phyloP scores from a whole-genome alignment of 352 stramenopile species.

The Paralagenidium karlingii region DNA sequence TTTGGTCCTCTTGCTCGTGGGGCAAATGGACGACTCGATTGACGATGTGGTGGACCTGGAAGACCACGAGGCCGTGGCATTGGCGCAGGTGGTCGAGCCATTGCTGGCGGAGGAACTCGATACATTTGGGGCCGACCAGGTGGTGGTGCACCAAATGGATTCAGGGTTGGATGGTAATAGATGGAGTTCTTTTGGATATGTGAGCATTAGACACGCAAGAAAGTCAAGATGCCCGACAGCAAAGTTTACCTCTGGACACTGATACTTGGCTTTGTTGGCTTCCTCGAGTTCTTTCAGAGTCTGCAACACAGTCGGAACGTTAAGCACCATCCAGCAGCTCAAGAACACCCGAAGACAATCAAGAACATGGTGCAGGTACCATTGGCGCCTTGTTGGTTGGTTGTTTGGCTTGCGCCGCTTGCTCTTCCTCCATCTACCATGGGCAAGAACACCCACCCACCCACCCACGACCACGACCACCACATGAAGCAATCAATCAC shows the following conservation, averaged over 20 bases:
- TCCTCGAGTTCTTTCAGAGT: slow-evolving; percentile 34
- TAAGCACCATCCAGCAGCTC: neutral
- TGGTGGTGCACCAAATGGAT: slow-evolving; percentile 56
- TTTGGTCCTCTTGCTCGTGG: slow-evolving; percentile 5
- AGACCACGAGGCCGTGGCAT: neutral
- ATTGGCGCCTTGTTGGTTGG: slow-evolving; percentile 12
- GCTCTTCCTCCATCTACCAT: slow-evolving; percentile 26
- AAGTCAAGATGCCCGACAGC: neutral
- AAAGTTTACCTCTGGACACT: slow-evolving; percentile 48
- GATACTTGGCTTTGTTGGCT: slow-evolving; percentile 45
- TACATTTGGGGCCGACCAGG: slow-evolving; percentile 53
- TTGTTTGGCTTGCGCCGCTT: slow-evolving; percentile 20
- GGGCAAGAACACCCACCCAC: too few relatives aligned
- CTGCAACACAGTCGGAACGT: slow-evolving; percentile 10
- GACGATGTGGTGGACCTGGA: slow-evolving; percentile 1
- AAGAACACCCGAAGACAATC: neutral
- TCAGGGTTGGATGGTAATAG: slow-evolving; percentile 71
- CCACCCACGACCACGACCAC: too few relatives aligned
- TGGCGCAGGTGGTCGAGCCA: neutral
- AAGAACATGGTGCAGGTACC: slow-evolving; percentile 6
- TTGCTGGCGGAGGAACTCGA: slow-evolving; percentile 13
- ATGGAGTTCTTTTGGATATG: slow-evolving; percentile 39
- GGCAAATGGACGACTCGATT: neutral
- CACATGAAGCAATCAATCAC: too few relatives aligned
- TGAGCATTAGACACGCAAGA: neutral